Percentiles rank a stretch among this genome's conserved stretches.
phyloP scores from a whole-genome alignment of 2,329 filamentous ascomycete species.

The Exophiala bonariae region DNA sequence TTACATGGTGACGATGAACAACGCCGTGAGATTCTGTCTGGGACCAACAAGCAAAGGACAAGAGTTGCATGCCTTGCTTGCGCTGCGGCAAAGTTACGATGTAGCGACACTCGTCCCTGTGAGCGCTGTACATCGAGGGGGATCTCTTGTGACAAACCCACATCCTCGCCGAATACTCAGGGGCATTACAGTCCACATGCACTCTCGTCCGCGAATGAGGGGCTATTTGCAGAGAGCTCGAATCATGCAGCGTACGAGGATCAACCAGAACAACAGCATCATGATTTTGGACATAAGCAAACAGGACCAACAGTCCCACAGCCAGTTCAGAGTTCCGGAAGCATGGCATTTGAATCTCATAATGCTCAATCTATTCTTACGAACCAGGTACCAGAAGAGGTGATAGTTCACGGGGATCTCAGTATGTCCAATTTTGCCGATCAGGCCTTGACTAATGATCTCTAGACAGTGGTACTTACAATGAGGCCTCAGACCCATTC shows the following conservation, averaged over 20 bases:
- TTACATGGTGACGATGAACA: slow-evolving; percentile 1
- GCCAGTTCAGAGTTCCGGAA: too few species aligned
- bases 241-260: background rate
- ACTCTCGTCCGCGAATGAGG: background rate
- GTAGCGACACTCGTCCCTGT: background rate
- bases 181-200: background rate
- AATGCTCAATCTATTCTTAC: background rate
- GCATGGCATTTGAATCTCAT: too few species aligned
- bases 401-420: background rate
- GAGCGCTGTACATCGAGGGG: background rate
- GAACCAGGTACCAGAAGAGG: background rate
- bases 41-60: background rate
- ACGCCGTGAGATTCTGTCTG: background rate
- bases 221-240: background rate
- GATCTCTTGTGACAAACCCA: background rate
- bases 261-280: background rate
- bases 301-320: too few species aligned
- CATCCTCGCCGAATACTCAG: background rate
- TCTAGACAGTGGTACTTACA: background rate
- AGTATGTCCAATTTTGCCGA: background rate
- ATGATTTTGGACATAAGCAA: too few species aligned
- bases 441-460: background rate
- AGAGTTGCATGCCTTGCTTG: slow-evolving; percentile 1
- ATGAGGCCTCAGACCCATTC: background rate
- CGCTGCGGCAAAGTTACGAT: background rate